phyloP scores from a whole-genome alignment of 1,139 yeast species.

The Tardiomyces depauwii region DNA sequence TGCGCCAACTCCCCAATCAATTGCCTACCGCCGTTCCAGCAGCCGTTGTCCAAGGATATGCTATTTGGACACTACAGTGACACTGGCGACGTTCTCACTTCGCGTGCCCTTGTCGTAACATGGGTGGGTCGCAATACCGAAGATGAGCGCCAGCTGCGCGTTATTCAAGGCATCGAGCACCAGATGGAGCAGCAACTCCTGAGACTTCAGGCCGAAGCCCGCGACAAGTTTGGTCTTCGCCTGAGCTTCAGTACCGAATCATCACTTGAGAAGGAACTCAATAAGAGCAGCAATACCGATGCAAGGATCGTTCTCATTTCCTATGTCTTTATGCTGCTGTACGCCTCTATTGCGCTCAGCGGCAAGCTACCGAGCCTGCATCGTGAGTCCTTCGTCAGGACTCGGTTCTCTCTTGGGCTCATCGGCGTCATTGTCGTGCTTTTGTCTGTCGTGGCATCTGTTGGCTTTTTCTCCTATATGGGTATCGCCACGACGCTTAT shows the following conservation, averaged over 20 bases:
- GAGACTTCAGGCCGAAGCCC: conserved; percentile 31
- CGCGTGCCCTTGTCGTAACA: conserved; percentile 70
- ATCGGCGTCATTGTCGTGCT: conserved; percentile 74
- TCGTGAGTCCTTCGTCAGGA: conserved; percentile 34
- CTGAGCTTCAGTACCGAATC: conserved; percentile 72
- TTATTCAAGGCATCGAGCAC: conserved; percentile 32
- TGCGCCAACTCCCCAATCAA: conserved; percentile 80
- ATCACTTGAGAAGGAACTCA: conserved; percentile 74
- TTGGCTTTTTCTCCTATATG: conserved; percentile 64
- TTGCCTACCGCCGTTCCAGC: conserved; percentile 85
- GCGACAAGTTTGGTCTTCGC: conserved; percentile 35
- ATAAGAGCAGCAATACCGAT: conserved; percentile 74
- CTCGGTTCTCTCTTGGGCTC: conserved; percentile 67
- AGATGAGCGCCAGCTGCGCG: conserved; percentile 9
- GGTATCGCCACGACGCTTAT: conserved; percentile 82
- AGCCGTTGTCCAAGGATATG: conserved; percentile 65
- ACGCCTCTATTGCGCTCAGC: conserved; percentile 77
- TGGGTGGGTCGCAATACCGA: conserved; percentile 56
- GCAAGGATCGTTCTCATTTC: conserved; percentile 58
- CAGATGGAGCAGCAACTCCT: conserved; percentile 31
- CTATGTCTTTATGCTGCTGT: conserved; percentile 79
- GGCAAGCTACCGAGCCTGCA: conserved; percentile 32
- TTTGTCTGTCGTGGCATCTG: conserved; percentile 67
- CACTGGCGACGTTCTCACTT: conserved; percentile 37
- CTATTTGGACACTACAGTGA: conserved; percentile 50